Percentiles rank a stretch among this genome's conserved stretches.
These are phyloP conservation scores for Porcisia hertigi DNA, from an alignment of 208 protist species.

Conservation along the genomic window DNA sequence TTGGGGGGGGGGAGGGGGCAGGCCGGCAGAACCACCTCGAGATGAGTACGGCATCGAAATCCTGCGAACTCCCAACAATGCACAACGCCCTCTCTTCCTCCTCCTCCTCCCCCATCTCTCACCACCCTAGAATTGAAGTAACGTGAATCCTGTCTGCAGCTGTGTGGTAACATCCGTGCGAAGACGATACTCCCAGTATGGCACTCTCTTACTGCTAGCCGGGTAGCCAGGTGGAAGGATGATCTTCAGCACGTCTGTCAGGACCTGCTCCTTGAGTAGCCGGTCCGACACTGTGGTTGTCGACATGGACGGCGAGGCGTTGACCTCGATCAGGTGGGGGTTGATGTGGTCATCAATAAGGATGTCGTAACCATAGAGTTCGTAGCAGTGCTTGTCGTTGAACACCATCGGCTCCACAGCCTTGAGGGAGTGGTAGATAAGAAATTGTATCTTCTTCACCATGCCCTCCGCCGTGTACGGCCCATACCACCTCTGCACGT, in stretches of 20 bases:
- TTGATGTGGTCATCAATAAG: conserved; percentile 95
- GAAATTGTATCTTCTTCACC: conserved; percentile 88
- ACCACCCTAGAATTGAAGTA: conserved; percentile 40
- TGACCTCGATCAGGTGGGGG: conserved; percentile 98
- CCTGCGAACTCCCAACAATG: no score
- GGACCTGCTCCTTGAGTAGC: conserved; percentile 83
- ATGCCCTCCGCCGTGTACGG: conserved; percentile 69
- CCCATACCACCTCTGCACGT: conserved; percentile 80
- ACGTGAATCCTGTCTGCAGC: conserved; percentile 66
- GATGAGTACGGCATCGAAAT: not conserved
- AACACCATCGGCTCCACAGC: conserved; percentile 92
- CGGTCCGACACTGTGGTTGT: conserved; percentile 83
- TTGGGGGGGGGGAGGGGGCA: not conserved
- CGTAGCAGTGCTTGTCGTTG: conserved; percentile 96
- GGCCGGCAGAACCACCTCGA: not conserved
- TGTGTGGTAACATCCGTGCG: conserved; percentile 78
- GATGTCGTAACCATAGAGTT: conserved; percentile 98
- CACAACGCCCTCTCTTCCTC: no score
- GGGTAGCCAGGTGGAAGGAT: conserved; percentile 81
- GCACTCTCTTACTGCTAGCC: conserved; percentile 38
- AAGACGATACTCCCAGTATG: conserved; percentile 83
- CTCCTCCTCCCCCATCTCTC: no score
- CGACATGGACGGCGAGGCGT: conserved; percentile 91
- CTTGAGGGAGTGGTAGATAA: conserved; percentile 93
- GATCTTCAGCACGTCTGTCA: conserved; percentile 83